Evolutionary conservation across 306 rosid genomes (phyloP), one percentile per base, ranked within the genome.

Genomic region (Adenanthera pavonina): DNA sequence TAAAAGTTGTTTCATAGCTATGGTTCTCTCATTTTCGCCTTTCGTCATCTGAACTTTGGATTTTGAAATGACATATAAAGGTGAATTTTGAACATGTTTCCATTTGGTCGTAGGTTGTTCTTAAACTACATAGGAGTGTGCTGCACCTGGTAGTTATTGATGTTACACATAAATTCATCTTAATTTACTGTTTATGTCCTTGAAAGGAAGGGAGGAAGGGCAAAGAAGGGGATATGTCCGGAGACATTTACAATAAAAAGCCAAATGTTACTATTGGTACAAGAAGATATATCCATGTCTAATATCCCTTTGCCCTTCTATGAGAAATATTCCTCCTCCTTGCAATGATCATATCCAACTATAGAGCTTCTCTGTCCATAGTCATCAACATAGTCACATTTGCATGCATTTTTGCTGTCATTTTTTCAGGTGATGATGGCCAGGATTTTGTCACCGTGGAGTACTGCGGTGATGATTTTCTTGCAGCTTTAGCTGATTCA

Each of bases 401-500:
- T 2, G 52, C 14, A 19, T 62, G 34, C 8, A 16, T 54, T 74
- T 62, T 74, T n/a, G 9, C 41, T 7, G 13, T 68, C 36, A 68
- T 12, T 33, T 75, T 51, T 74, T 77, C 44, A 95, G 99, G 99
- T 0, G 96, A 95, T 0, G 97, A 93, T 61, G 99, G 99, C 56
- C 79, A 69, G 15, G 96, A 92, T 82, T 95, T 95, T 77, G 79
- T 95, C 86, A 88, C 95, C 43, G 99, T 95, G 47, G 99, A 93
- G 85, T 78, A 88, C 71, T 95, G 97, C 57, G 99, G 99, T 51
- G 98, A 95, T 78, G 99, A 93, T 92, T 95, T 93, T 59, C 90
- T 95, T 33, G 84, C 86, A 8, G 85, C 91, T 11, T 71, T 95
- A 51, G 97, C 96, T 40, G 97, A 95, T 59, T 88, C 92, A 0